Evolutionary conservation across 2,329 filamentous ascomycete genomes (phyloP), one percentile per base, ranked within the genome.

Genomic region (Fusarium solani-melongenae): DNA sequence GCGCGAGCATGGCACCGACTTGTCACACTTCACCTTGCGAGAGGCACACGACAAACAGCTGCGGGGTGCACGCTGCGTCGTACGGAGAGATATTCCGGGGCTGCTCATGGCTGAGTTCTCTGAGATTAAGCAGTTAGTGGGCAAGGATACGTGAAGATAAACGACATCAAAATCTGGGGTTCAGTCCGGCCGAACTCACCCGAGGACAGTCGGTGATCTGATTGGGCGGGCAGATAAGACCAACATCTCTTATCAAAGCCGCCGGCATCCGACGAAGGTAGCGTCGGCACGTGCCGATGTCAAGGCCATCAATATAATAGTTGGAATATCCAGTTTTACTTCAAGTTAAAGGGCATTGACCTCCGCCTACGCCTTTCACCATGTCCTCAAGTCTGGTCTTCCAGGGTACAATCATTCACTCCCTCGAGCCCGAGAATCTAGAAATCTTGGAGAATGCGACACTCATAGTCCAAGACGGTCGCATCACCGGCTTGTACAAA

Each of bases 1-100:
- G 5, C 69, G 73, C 14, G 69, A 65, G 33, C 77, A 79, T 4
- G 78, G 76, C 4, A 76, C 66, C 4, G 38, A 60, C 53, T 79
- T 79, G 65, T 79, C 72, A 46, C 77, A 79, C 56, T 69, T 70
- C 29, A 79, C 74, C 59, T 77, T 77, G 59, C 77, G 76, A 10
- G 70, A 68, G 3, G 75, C 60, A 38, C 78, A 79, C 6, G 69
- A 49, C 10, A 61, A 46, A 56, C 78, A 79, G 53, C 71, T 76
- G 3, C 73, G 70, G 11, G 77, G 78, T 6, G 73, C 73, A 36
- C 73, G 62, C 63, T 79, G 77, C 1, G 76, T 76, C 22, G 67
- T 70, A 9, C 74, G 60, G 29, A 73, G 58, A 44, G 59, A 5
- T 2, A 44, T 51, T 4, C 41, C 27, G 36, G 57, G n/a, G 8